Base-by-base conservation (phyloP, 2,329 filamentous ascomycete genomes). In the Trichoderma arundinaceum region DNA sequence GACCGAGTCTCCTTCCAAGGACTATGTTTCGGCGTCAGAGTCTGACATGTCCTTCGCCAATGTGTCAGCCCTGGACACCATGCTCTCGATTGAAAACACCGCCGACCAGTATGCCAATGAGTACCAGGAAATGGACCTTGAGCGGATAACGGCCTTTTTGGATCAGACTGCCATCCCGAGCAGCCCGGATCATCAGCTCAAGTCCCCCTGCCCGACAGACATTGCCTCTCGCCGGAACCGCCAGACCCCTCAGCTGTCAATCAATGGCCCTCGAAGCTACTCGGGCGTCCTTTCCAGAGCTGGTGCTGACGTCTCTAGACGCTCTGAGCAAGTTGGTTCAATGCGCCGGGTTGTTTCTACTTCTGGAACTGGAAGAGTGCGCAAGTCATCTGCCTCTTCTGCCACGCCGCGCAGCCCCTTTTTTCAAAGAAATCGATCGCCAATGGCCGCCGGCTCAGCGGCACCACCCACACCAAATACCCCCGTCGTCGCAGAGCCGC, bases 271-370 rank as follows among this genome's bases (percentile, higher is more conserved):
- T 19, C 80, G 82, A 59, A 81, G 77, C 68, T 80, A 77, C 46
- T 79, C 82, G 0, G 79, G 69, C 3, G 77, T 77, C 3, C 22
- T 28, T 4, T 80, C 83, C 7, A 83, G 82, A 73, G 82, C 82
- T 0, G 81, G 78, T 1, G 69, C 82, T 5, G 85, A 86, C n/a
- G 73, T 78, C 61, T 71, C 77, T 17, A 80, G 80, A 69, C 76
- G 82, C 38, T 69, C 75, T 17, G 83, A 85, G 28, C 75, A 78
- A 17, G 76, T 79, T 2, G 80, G 79, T 66, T 81, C 83, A 2
- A 84, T 87, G 76, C 81, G 84, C 28, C 81, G 85, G 48, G 84
- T 86, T 49, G 80, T 82, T 13, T 87, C 85, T 2, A 79, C 82
- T 8, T 81, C 79, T 4, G 82, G 84, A 6, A 72, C 75, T 32